Evolutionary conservation across 2,329 filamentous ascomycete genomes (phyloP).

Genomic region (Malbranchea cinnamomea): DNA sequence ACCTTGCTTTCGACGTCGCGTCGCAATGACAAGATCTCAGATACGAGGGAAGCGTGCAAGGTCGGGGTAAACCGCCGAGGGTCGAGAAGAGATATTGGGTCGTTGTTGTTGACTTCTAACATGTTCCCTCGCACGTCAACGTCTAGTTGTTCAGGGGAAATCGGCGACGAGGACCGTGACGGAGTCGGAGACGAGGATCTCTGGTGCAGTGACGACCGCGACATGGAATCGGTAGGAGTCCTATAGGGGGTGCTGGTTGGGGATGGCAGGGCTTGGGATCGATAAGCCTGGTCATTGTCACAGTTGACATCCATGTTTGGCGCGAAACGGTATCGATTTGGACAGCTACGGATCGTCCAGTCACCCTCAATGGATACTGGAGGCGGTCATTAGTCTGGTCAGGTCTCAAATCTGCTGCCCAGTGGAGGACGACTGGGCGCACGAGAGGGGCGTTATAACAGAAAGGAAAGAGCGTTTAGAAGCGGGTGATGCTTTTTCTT

Average conservation of each 20-base stretch:
- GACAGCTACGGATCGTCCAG: too few relatives aligned
- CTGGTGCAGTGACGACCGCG: slow-evolving; percentile 50
- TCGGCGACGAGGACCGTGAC: slow-evolving; percentile 45
- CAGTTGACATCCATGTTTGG: slow-evolving; percentile 17
- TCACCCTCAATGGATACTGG: too few relatives aligned
- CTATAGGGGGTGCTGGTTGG: slow-evolving; percentile 58
- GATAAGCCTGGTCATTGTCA: slow-evolving; percentile 40
- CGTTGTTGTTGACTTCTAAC: slow-evolving; percentile 34
- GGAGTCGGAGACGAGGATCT: slow-evolving; percentile 51
- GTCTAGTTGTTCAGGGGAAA: slow-evolving; percentile 28
- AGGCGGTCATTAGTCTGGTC: too few relatives aligned
- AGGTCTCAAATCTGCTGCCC: too few relatives aligned
- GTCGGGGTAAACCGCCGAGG: slow-evolving; percentile 90
- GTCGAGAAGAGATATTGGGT: slow-evolving; percentile 62
- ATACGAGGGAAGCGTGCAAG: slow-evolving; percentile 82
- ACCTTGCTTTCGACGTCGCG: slow-evolving; percentile 84
- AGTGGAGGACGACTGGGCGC: too few relatives aligned
- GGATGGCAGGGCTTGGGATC: slow-evolving; percentile 49
- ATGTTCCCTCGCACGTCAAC: slow-evolving; percentile 23
- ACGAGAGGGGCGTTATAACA: too few relatives aligned
- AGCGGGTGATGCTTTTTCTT: too few relatives aligned
- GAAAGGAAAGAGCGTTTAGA: too few relatives aligned
- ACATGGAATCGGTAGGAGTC: slow-evolving; percentile 41
- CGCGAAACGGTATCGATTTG: too few relatives aligned
- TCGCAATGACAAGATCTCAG: slow-evolving; percentile 76